Conservation (phyloP, 2,329 filamentous ascomycete genomes). For the Penicillium sp. region DNA sequence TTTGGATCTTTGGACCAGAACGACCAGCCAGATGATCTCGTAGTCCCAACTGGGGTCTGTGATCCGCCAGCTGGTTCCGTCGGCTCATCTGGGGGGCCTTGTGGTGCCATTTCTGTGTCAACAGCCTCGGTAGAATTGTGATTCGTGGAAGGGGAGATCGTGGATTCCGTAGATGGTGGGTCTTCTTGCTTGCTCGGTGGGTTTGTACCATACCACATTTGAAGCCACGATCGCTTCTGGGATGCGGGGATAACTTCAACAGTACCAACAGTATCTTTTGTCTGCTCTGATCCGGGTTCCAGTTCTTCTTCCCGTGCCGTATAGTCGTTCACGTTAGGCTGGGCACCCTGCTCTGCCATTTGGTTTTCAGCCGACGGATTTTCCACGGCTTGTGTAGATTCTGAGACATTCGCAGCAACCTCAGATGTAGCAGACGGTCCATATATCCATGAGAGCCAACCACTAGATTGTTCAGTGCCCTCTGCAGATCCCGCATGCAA, state of each 20-base stretch:
- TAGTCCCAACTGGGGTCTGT: slow-evolving; percentile 23
- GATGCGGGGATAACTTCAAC: slow-evolving; percentile 16
- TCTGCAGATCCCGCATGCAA: slow-evolving; percentile 13
- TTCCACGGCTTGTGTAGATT: slow-evolving; percentile 15
- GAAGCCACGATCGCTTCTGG: slow-evolving; percentile 45
- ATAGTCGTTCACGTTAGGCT: slow-evolving; percentile 6
- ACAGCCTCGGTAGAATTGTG: slow-evolving; percentile 8
- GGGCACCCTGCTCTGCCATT: slow-evolving; percentile 10
- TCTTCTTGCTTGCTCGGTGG: slow-evolving; percentile 26
- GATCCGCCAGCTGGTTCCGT: slow-evolving; percentile 22
- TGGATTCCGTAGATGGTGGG: slow-evolving; percentile 18
- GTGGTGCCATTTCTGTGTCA: slow-evolving; percentile 19
- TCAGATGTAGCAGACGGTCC: slow-evolving; percentile 18
- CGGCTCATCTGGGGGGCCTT: slow-evolving; percentile 19
- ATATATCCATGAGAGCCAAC: slow-evolving; percentile 43
- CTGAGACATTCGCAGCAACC: slow-evolving; percentile 6
- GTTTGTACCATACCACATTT: slow-evolving; percentile 42
- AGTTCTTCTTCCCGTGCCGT: slow-evolving; percentile 15
- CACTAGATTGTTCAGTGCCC: slow-evolving; percentile 22
- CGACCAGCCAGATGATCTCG: slow-evolving; percentile 40
- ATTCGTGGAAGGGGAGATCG: slow-evolving; percentile 8
- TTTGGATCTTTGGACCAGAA: slow-evolving; percentile 42
- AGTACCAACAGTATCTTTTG: slow-evolving; percentile 1
- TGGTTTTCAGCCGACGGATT: slow-evolving; percentile 10
- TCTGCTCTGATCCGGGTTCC: slow-evolving; percentile 6